A percentile compares a stretch with the other conserved stretches of the same genome.
These are phyloP conservation scores for Rhizopus arrhizus DNA, from an alignment of 371 early-diverging fungal genomes.

Conservation along the genomic window DNA sequence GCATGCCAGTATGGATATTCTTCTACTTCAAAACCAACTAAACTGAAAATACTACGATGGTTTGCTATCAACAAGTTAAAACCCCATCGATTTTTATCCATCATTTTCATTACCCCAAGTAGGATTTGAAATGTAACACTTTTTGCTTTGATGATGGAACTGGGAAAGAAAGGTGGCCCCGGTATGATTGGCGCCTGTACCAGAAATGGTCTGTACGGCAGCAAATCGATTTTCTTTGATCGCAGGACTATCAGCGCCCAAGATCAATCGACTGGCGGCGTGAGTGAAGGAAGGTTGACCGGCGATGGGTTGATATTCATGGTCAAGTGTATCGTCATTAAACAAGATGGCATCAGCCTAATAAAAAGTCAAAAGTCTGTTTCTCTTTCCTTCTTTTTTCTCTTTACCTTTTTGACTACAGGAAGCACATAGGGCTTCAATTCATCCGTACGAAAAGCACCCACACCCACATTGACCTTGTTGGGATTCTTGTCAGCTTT, in stretches of 20 bases:
- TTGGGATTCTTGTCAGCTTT: slow-evolving; percentile 75
- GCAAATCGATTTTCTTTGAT: slow-evolving; percentile 73
- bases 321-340: slow-evolving; percentile 74
- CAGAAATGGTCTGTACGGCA: slow-evolving; percentile 92
- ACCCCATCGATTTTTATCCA: slow-evolving; percentile 1
- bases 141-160: slow-evolving; percentile 68
- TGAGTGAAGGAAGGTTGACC: slow-evolving; percentile 77
- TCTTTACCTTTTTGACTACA: slow-evolving; percentile 79
- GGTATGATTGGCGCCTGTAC: slow-evolving; percentile 90
- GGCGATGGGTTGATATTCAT: slow-evolving; percentile 92
- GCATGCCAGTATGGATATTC: slow-evolving; percentile 92
- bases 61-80: slow-evolving; percentile 59
- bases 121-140: slow-evolving; percentile 89
- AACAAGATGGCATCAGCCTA: slow-evolving; percentile 84
- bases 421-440: slow-evolving; percentile 95
- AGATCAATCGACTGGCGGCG: slow-evolving; percentile 80
- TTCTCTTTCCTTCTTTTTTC: not conserved
- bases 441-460: slow-evolving; percentile 91
- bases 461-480: slow-evolving; percentile 96
- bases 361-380: slow-evolving; percentile 6
- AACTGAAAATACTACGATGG: slow-evolving; percentile 85
- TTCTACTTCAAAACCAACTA: slow-evolving; percentile 79
- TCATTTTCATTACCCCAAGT: slow-evolving; percentile 83
- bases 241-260: slow-evolving; percentile 81
- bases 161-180: slow-evolving; percentile 82